phyloP scores from a whole-genome alignment of 805 yeast genomes.

The Saccharomycopsis fermentans region DNA sequence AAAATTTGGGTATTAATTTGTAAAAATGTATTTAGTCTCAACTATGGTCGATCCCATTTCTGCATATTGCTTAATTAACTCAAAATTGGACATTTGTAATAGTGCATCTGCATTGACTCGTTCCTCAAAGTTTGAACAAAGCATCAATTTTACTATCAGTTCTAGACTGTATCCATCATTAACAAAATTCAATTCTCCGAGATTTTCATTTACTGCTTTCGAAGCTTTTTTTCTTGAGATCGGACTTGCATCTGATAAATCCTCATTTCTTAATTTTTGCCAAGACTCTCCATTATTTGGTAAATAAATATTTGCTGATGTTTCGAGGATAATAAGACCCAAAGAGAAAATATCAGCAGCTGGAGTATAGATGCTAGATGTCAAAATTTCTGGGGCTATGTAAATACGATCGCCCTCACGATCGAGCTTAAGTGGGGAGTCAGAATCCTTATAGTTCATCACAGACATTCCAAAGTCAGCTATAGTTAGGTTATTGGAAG shows the following conservation, averaged over 20 bases:
- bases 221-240: conserved; percentile 32
- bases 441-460: not conserved
- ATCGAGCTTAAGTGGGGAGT: conserved; percentile 31
- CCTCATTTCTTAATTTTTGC: conserved; percentile 94
- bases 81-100: conserved; percentile 25
- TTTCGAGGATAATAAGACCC: conserved; percentile 87
- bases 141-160: conserved; percentile 76
- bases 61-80: not conserved
- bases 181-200: conserved; percentile 37
- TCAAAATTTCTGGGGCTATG: conserved; percentile 92
- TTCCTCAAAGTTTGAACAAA: conserved; percentile 67
- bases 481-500: conserved; percentile 87
- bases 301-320: conserved; percentile 87
- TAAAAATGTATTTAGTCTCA: not conserved
- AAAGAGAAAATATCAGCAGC: conserved; percentile 94
- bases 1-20: not conserved
- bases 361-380: conserved; percentile 71
- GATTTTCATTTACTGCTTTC: not conserved
- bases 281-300: conserved; percentile 96
- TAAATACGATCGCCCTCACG: conserved; percentile 96
- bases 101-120: conserved; percentile 58
- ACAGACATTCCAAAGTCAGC: conserved; percentile 97
- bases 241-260: conserved; percentile 87
- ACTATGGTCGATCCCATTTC: not conserved
- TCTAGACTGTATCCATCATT: conserved; percentile 68